Base-by-base conservation (phyloP, 495 filamentous ascomycete genomes). In the Articulospora tetracladia region DNA sequence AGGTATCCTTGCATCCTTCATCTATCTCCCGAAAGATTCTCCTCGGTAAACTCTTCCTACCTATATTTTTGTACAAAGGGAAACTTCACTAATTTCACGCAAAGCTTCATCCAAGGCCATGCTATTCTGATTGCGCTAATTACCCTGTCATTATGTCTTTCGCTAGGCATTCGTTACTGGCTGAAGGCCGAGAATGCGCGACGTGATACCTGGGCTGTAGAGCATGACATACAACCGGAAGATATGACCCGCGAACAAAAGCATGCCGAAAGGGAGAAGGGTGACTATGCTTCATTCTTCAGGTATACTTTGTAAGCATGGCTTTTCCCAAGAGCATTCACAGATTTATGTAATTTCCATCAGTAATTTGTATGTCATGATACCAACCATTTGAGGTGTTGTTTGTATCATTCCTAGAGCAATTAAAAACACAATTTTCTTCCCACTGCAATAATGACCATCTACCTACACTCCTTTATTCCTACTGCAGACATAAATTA, bases 1-100 rank as follows among this genome's bases (percentile, higher is more conserved):
- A n/a, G 88, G 86, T 48, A 81, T 83, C 10, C 70, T 91, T 53
- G 82, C 86, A 24, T 83, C 81, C 10, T 89, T 88, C 66, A 73
- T 89, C 6, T 91, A 88, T 70, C 73, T 84, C 7, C 69, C 75
- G 7, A 76, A 77, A 25, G 80, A 82, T 53, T 73, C 68, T 7
- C 88, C 88, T 0, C 70, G 79, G 12, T 91, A 79, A 70, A 80
- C 77, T 0, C 26, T 24, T 30, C 0, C 27, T 22, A 23, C n/a
- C 12, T 10, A 0, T 25, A 13, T 26, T 41, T 7, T 22, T 6
- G 7, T n/a, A 12, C 17, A 44, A 15, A 7, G 15, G 39, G 24
- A 8, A 41, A 25, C 17, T 28, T 25, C 36, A 51, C 50, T 60
- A 27, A 53, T 17, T 22, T 13, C 13, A 12, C 23, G 10, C 52